These are phyloP conservation scores for Vigna hirtella DNA, from an alignment of 306 rosid species.

Conservation along the genomic window DNA sequence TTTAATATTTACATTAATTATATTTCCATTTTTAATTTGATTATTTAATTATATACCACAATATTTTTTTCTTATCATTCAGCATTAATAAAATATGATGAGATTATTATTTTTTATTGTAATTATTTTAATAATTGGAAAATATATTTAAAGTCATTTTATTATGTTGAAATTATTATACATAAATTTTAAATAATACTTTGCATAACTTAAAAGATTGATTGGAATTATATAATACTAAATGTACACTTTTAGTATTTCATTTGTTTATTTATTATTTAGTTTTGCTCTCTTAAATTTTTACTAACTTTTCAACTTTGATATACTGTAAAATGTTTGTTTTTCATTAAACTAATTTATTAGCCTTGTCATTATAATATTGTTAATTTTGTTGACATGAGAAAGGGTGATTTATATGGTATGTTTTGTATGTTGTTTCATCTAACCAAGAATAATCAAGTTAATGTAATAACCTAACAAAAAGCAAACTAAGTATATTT, in stretches of 20 bases:
- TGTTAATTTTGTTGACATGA: no score
- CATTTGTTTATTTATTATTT: not conserved
- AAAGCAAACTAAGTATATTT: no score
- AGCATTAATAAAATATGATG: not conserved
- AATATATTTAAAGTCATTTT: not conserved
- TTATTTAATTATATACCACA: not conserved
- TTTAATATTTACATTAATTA: not conserved
- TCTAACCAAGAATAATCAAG: no score
- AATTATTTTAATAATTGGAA: not conserved
- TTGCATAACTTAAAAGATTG: not conserved
- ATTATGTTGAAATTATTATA: not conserved
- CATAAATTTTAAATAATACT: not conserved
- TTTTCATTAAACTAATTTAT: no score
- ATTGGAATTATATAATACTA: not conserved
- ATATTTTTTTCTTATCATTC: no score
- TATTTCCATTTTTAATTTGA: not conserved
- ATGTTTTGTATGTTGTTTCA: no score
- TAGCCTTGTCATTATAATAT: no score
- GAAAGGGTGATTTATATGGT: no score
- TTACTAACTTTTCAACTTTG: not conserved
- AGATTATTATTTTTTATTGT: not conserved
- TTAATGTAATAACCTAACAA: no score
- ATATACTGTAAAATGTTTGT: not conserved
- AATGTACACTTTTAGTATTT: not conserved
- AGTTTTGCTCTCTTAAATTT: not conserved